Conservation (phyloP, 2,329 filamentous ascomycete genomes). For the Alternaria sp. region DNA sequence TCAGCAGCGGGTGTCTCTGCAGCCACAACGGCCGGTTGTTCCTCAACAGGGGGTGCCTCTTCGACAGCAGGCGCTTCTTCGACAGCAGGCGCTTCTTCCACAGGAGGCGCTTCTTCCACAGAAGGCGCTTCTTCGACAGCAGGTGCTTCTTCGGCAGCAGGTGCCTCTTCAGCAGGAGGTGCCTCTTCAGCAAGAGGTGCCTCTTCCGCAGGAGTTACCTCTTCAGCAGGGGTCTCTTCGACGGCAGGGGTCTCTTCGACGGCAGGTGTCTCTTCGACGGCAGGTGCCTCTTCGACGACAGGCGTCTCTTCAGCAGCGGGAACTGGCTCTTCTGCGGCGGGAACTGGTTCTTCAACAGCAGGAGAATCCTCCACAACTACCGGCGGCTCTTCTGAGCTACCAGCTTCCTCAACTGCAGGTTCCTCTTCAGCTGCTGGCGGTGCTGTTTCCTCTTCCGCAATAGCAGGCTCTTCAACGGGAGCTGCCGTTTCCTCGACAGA, state of each 20-base stretch:
- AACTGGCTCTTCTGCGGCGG: neutral
- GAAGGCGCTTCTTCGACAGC: neutral
- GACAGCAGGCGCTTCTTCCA: neutral
- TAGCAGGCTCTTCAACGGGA: neutral
- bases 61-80: conserved; percentile 1
- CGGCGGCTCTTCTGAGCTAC: neutral
- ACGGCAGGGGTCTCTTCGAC: neutral
- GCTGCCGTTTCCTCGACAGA: neutral
- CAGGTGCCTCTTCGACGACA: neutral
- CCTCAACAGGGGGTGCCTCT: neutral
- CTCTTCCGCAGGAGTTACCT: too few species aligned
- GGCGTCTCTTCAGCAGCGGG: neutral
- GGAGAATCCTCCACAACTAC: neutral
- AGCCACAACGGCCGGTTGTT: neutral
- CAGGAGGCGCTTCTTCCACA: neutral
- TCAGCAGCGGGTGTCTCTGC: neutral
- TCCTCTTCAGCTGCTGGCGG: neutral
- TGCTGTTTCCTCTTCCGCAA: neutral
- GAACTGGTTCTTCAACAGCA: neutral
- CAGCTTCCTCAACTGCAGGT: neutral
- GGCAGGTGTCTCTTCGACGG: neutral
- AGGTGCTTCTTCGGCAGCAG: neutral
- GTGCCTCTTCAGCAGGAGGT: neutral
- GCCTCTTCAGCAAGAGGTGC: neutral
- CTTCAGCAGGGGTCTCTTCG: neutral